Conservation (phyloP, 495 filamentous ascomycete genomes). For the Xylaria grammica region DNA sequence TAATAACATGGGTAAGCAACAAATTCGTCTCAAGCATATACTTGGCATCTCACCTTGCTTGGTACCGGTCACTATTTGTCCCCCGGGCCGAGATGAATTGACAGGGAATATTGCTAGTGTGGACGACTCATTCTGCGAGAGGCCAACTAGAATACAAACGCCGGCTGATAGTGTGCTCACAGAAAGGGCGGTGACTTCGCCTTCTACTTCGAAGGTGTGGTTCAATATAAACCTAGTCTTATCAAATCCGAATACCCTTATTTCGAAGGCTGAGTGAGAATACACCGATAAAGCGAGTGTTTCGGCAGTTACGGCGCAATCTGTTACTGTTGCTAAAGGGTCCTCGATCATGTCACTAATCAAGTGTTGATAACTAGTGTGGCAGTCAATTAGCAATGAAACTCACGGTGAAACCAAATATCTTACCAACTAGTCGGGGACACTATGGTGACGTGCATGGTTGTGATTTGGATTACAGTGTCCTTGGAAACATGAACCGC, state of each 20-base stretch:
- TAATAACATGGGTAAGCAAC: not conserved
- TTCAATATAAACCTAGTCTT: slow-evolving; percentile 29
- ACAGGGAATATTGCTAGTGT: slow-evolving; percentile 35
- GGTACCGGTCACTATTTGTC: not conserved
- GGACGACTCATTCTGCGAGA: slow-evolving; percentile 35
- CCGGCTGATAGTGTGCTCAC: slow-evolving; percentile 25
- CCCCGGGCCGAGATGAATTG: not conserved
- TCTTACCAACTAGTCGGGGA: slow-evolving; percentile 34
- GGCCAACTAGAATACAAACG: slow-evolving; percentile 37
- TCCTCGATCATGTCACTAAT: slow-evolving; percentile 33
- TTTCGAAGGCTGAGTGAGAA: slow-evolving; percentile 33
- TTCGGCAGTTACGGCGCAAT: slow-evolving; percentile 38
- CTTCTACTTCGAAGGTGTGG: slow-evolving; percentile 35
- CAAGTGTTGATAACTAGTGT: slow-evolving; percentile 33
- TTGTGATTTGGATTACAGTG: slow-evolving; percentile 62
- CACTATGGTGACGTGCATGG: slow-evolving; percentile 49
- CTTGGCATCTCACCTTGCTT: slow-evolving; percentile 13
- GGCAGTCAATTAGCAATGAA: slow-evolving; percentile 12
- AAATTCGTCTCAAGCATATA: not conserved
- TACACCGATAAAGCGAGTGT: slow-evolving; percentile 44
- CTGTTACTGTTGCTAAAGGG: slow-evolving; percentile 32
- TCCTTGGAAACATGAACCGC: slow-evolving; percentile 43
- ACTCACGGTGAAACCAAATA: not conserved
- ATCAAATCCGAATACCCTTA: slow-evolving; percentile 39
- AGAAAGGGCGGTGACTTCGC: slow-evolving; percentile 49